These are phyloP conservation scores for Narthecium ossifragum DNA, from an alignment of 106 monocot species.

Conservation along the genomic window DNA sequence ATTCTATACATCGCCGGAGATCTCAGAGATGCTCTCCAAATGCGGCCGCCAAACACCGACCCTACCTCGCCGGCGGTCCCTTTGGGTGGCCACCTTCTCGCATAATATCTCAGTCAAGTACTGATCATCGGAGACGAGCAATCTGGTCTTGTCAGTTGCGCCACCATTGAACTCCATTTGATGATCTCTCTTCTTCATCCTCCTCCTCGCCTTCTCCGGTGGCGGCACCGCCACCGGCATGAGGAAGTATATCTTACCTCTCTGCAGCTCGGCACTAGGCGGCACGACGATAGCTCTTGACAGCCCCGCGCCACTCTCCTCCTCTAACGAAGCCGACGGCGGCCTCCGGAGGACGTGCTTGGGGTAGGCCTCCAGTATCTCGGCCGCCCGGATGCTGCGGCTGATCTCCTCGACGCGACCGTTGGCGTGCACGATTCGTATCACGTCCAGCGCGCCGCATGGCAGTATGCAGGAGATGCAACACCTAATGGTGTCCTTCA, in stretches of 20 bases:
- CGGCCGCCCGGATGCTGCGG: conserved; percentile 43
- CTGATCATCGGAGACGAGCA: conserved; percentile 43
- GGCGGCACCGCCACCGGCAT: conserved; percentile 27
- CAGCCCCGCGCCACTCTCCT: conserved; percentile 7
- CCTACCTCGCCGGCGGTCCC: conserved; percentile 49
- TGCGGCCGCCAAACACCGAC: conserved; percentile 82
- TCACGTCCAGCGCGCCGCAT: conserved; percentile 85
- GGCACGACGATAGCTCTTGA: conserved; percentile 39
- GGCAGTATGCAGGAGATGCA: conserved; percentile 98
- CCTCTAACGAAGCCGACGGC: conserved; percentile 32
- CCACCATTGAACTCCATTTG: background rate
- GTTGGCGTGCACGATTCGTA: conserved; percentile 84
- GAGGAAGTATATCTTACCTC: conserved; percentile 90
- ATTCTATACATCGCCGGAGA: conserved; percentile 13
- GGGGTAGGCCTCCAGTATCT: conserved; percentile 67
- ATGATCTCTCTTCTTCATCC: conserved; percentile 12
- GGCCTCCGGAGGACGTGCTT: conserved; percentile 82
- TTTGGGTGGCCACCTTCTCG: conserved; percentile 46
- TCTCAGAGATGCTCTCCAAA: conserved; percentile 83
- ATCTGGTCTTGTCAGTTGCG: conserved; percentile 23
- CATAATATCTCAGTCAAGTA: conserved; percentile 63
- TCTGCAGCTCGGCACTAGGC: conserved; percentile 68
- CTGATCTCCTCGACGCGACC: conserved; percentile 88
- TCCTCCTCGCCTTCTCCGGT: conserved; percentile 17
- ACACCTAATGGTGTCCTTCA: conserved; percentile 77